phyloP scores from a whole-genome alignment of 2,329 filamentous ascomycete genomes.

The Botryotinia calthae region DNA sequence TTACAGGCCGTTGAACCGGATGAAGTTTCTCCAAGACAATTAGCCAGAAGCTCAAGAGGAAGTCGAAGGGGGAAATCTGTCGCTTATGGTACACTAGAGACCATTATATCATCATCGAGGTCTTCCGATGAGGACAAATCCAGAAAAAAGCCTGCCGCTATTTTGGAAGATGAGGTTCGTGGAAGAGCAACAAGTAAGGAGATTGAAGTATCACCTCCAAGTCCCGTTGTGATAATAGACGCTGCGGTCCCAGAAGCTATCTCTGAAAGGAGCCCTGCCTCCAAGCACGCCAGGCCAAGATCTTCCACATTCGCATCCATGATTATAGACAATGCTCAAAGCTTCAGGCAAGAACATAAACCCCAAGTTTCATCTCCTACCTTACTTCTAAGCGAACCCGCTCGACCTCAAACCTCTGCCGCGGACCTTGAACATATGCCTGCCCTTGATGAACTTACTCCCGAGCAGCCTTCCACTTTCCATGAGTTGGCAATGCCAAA shows the following conservation, averaged over 20 bases:
- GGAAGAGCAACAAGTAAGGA: constrained; percentile 46
- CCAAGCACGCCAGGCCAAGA: constrained; percentile 39
- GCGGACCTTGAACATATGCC: constrained; percentile 32
- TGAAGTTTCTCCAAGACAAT: constrained; percentile 47
- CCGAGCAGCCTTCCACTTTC: constrained; percentile 25
- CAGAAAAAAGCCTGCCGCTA: constrained; percentile 55
- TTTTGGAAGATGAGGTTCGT: constrained; percentile 54
- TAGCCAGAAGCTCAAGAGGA: constrained; percentile 30
- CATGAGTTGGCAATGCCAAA: constrained; percentile 29
- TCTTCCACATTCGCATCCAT: constrained; percentile 47
- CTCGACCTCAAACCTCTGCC: constrained; percentile 55
- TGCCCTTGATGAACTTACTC: constrained; percentile 22
- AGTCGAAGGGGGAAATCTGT: constrained; percentile 35
- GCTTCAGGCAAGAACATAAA: constrained; percentile 36
- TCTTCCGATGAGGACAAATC: constrained; percentile 61
- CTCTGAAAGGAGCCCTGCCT: constrained; percentile 24
- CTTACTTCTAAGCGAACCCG: constrained; percentile 53
- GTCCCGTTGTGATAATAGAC: constrained; percentile 20
- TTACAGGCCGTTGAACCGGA: constrained; percentile 57
- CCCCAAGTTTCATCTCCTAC: constrained; percentile 42
- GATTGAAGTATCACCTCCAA: constrained; percentile 18
- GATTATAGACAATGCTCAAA: constrained; percentile 43
- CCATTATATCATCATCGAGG: constrained; percentile 64
- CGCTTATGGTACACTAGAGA: constrained; percentile 62
- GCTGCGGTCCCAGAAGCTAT: constrained; percentile 22